A percentile compares a stretch with the other conserved stretches of the same genome.
phyloP scores from a whole-genome alignment of 257 asterid species.

The Solanum bulbocastanum region DNA sequence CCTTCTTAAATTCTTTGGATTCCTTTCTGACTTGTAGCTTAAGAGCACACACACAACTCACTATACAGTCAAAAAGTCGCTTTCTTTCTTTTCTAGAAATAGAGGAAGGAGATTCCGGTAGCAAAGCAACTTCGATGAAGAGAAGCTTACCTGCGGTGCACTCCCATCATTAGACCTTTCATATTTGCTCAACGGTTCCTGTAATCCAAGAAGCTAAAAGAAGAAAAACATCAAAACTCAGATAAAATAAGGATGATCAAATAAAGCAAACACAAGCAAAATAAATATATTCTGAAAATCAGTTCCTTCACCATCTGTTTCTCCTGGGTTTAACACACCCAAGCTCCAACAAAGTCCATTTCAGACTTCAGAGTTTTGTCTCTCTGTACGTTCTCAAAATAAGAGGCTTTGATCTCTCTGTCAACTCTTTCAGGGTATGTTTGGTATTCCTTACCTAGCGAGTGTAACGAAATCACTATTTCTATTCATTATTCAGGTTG shows the following conservation, averaged over 20 bases:
- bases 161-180: slow-evolving; percentile 80
- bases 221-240: slow-evolving; percentile 2
- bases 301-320: neutral
- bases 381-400: neutral
- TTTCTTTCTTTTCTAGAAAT: neutral
- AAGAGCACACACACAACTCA: neutral
- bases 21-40: neutral
- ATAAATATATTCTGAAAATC: neutral
- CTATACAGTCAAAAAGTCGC: neutral
- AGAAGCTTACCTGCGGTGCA: slow-evolving; percentile 68
- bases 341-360: neutral
- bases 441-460: neutral
- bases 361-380: neutral
- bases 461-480: neutral
- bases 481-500: neutral
- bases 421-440: neutral
- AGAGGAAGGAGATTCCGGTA: neutral
- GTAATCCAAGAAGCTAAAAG: slow-evolving; percentile 82
- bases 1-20: neutral
- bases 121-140: neutral
- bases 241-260: neutral
- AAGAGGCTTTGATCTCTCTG: neutral
- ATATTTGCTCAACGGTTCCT: slow-evolving; percentile 88
- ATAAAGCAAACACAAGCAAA: neutral
- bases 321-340: neutral